Evolutionary conservation across 257 asterid species (phyloP).

Genomic region (Paulownia fortunei): DNA sequence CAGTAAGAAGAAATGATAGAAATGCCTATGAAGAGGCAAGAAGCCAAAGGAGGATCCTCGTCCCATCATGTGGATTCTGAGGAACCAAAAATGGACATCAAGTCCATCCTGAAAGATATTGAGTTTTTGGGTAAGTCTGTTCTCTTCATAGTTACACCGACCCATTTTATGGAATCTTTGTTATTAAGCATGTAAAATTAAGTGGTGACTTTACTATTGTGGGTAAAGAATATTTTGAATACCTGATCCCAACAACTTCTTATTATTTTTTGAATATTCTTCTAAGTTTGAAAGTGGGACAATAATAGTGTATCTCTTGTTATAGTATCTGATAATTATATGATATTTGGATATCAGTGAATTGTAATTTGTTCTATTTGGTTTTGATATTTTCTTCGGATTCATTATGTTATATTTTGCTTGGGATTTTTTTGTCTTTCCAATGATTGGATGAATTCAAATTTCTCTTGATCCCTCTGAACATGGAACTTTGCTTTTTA

Average conservation of each 20-base stretch:
- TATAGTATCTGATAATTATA: neutral
- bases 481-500: neutral
- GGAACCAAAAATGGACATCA: conserved; percentile 51
- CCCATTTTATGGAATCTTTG: neutral
- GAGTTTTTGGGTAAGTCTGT: conserved; percentile 59
- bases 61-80: conserved; percentile 34
- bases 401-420: neutral
- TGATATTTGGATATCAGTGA: neutral
- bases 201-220: neutral
- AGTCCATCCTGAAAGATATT: conserved; percentile 65
- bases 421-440: neutral
- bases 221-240: neutral
- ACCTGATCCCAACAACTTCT: neutral
- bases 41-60: conserved; percentile 36
- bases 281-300: neutral
- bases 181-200: conserved; percentile 8
- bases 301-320: neutral
- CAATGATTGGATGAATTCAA: neutral
- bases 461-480: neutral
- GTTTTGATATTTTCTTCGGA: neutral
- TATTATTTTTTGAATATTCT: neutral
- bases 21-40: conserved; percentile 39
- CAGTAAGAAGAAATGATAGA: conserved; percentile 18
- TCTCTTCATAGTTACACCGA: neutral
- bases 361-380: neutral